These are phyloP conservation scores for Mollisia scopiformis DNA, from an alignment of 2,329 filamentous ascomycete species.

Conservation along the genomic window DNA sequence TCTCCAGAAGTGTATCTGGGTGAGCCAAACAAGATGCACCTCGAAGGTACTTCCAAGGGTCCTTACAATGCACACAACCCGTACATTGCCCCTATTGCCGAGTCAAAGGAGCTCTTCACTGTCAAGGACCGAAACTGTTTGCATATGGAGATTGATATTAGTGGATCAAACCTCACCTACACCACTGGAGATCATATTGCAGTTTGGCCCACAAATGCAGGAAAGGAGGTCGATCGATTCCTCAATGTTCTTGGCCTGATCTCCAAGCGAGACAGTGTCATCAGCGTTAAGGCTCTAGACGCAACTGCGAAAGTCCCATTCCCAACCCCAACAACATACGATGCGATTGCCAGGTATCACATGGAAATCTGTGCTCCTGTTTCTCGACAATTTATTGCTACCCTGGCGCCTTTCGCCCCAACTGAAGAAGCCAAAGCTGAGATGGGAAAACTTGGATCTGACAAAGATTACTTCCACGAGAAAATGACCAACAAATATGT, in stretches of 20 bases:
- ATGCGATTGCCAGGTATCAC: constrained; percentile 91
- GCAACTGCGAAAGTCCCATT: constrained; percentile 97
- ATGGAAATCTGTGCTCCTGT: constrained; percentile 95
- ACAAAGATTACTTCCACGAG: constrained; percentile 94
- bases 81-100: constrained; percentile 89
- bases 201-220: constrained; percentile 95
- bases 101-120: constrained; percentile 89
- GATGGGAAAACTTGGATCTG: constrained; percentile 83
- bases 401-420: constrained; percentile 86
- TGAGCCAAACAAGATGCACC: constrained; percentile 94
- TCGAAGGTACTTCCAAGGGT: constrained; percentile 80
- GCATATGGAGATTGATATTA: constrained; percentile 93
- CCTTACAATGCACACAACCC: constrained; percentile 97
- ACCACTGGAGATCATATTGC: constrained; percentile 98
- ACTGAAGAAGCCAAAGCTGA: constrained; percentile 83
- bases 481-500: constrained; percentile 80
- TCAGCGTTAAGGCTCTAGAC: constrained; percentile 89
- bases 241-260: constrained; percentile 75
- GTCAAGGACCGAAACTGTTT: constrained; percentile 92
- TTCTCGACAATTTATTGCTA: constrained; percentile 91
- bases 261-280: constrained; percentile 78
- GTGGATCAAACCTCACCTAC: constrained; percentile 86
- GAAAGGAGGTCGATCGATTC: constrained; percentile 89
- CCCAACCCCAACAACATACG: constrained; percentile 94
- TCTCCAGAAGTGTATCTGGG: constrained; percentile 87